phyloP scores from a whole-genome alignment of 352 stramenopile species.

The Pythium apleroticum region DNA sequence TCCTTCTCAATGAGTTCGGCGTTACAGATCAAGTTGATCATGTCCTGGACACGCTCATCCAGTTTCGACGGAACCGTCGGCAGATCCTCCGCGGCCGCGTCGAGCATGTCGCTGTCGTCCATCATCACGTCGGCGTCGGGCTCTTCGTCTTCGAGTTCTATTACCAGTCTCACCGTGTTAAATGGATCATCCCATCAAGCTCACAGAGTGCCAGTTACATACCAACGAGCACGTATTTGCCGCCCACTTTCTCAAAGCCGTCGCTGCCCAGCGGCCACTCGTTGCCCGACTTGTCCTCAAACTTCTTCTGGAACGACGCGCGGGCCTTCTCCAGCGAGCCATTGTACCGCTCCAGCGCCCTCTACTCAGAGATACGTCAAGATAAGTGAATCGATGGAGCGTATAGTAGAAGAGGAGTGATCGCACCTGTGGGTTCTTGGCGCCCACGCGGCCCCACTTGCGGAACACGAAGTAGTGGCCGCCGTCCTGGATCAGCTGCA shows the following conservation, averaged over 20 bases:
- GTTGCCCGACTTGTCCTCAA: conserved; percentile 63
- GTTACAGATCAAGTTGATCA: conserved; percentile 34
- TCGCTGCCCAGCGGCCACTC: conserved; percentile 47
- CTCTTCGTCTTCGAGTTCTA: conserved; percentile 29
- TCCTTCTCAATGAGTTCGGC: conserved; percentile 36
- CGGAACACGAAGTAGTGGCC: conserved; percentile 52
- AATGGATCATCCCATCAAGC: too few relatives aligned
- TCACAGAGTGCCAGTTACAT: background rate
- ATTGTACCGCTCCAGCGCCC: conserved; percentile 26
- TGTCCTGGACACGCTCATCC: conserved; percentile 23
- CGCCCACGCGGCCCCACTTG: conserved; percentile 70
- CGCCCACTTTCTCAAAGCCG: conserved; percentile 43
- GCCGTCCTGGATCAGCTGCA: conserved; percentile 59
- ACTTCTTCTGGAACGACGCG: conserved; percentile 59
- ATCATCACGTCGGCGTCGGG: background rate
- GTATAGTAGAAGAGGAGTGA: too few relatives aligned
- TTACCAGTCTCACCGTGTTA: too few relatives aligned
- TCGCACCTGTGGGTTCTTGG: conserved; percentile 59
- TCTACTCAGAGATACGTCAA: too few relatives aligned
- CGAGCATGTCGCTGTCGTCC: conserved; percentile 13
- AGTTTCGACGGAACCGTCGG: conserved; percentile 18
- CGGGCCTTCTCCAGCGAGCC: conserved; percentile 52
- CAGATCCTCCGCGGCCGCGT: conserved; percentile 1
- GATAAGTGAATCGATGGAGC: too few relatives aligned
- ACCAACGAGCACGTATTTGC: conserved; percentile 76